Conservation (phyloP, 2,329 filamentous ascomycete species). For the Clathrospora elynae region DNA sequence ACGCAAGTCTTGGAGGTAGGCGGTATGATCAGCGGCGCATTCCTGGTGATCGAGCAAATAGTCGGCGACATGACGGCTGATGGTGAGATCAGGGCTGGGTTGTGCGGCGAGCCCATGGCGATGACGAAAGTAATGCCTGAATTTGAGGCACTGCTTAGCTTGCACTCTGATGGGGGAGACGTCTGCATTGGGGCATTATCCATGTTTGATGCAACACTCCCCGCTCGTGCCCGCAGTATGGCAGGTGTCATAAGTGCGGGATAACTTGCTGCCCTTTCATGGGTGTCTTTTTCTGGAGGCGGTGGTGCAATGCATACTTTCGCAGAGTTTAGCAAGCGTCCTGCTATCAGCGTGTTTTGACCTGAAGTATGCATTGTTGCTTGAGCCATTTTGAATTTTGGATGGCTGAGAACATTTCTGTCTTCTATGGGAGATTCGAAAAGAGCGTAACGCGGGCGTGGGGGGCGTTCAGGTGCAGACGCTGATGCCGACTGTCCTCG, state of each 20-base stretch:
- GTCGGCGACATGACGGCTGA: conserved; percentile 22
- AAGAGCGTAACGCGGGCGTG: conserved; percentile 29
- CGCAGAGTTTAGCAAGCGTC: not conserved
- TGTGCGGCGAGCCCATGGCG: conserved; percentile 39
- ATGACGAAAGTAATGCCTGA: conserved; percentile 38
- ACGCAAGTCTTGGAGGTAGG: conserved; percentile 30
- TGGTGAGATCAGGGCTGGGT: conserved; percentile 34
- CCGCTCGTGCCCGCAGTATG: conserved; percentile 16
- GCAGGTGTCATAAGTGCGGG: conserved; percentile 2
- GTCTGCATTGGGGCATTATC: conserved; percentile 10
- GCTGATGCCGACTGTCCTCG: conserved; percentile 21
- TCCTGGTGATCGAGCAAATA: conserved; percentile 33
- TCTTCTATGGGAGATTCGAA: conserved; percentile 13
- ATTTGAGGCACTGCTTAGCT: conserved; percentile 25
- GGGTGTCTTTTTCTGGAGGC: not conserved
- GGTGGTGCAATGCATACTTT: not conserved
- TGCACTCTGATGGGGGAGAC: conserved; percentile 18
- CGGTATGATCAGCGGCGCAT: conserved; percentile 17
- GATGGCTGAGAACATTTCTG: too few relatives aligned
- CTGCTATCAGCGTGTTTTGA: conserved; percentile 2
- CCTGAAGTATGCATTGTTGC: conserved; percentile 26
- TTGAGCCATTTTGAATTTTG: too few relatives aligned
- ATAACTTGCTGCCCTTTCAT: conserved; percentile 1
- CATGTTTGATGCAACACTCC: conserved; percentile 20
- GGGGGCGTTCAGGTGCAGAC: conserved; percentile 30